Base-by-base conservation (phyloP, 495 filamentous ascomycete species). In the Talaromyces stipitatus region DNA sequence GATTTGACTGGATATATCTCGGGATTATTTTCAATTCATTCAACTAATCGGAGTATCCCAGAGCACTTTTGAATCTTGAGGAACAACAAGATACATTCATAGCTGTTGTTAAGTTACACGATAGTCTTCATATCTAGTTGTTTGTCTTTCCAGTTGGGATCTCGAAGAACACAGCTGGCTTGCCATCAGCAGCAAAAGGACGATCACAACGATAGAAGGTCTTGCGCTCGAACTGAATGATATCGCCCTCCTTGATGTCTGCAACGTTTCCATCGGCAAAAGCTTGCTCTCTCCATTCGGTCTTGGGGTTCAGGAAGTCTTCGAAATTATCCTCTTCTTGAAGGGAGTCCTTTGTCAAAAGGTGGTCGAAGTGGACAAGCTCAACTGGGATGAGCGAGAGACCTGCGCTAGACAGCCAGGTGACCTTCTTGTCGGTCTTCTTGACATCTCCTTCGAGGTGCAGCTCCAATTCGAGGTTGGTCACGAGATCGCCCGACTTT, bases 221-320 rank as follows among this genome's bases (percentile, higher is more conserved):
- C 69, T 91, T 91, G 43, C 92, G 81, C 79, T 97, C 92, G 60
- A 97, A 90, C 77, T 96, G 92, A 60, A 97, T 88, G 56, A 97
- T 90, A 61, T 92, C 89, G 63, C 86, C 88, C 69, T 82, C 83
- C 75, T 87, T 86, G 53, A 96, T 72, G 43, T 81, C 76, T 2
- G 82, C 78, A 0, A 95, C 82, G 61, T 92, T 94, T 66, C 82
- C 85, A 65, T 96, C 92, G 36, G 90, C 92, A 47, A 88, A 63
- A 14, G 85, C 89, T 46, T 84, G 79, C 56, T 87, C 86, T 65
- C 85, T 83, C 58, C 85, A 87, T 75, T 89, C 85, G 0, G 90
- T 96, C 51, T 84, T 69, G 36, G 80, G 76, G 66, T 82, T 96
- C 58, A 96, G 67, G 65, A 90, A 90, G 54, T 92, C 83, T 67